Percentiles rank a stretch among this genome's conserved stretches.
Conservation (phyloP, 2,329 filamentous ascomycete genomes). For the Stachybotrys chlorohalonatus region DNA sequence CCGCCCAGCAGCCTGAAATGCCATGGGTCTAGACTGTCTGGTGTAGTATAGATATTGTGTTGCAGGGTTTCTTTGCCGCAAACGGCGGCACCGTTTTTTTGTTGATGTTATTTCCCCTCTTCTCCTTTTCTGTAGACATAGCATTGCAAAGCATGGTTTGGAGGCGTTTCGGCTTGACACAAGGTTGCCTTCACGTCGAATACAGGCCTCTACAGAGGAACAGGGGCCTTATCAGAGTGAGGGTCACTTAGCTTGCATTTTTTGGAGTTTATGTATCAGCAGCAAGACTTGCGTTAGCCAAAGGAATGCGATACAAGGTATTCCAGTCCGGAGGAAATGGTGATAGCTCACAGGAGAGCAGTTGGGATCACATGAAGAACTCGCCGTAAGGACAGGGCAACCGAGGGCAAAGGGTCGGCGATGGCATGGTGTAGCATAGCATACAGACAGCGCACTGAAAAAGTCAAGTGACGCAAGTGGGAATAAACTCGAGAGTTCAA, state of each 20-base stretch:
- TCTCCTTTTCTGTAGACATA: conserved; percentile 1
- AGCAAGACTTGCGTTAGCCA: background rate
- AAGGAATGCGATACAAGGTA: background rate
- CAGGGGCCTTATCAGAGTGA: background rate
- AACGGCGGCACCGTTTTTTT: background rate
- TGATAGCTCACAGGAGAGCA: too few relatives aligned
- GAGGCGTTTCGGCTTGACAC: conserved; percentile 3
- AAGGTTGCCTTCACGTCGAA: background rate
- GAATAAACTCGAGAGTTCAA: too few relatives aligned
- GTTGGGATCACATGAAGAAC: too few relatives aligned
- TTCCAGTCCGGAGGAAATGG: background rate
- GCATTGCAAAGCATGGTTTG: conserved; percentile 8
- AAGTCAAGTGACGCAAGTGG: background rate
- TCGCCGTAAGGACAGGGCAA: background rate
- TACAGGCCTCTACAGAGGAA: background rate
- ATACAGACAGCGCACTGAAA: background rate
- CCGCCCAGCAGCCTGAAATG: background rate
- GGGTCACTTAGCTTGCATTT: background rate
- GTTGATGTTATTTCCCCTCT: background rate
- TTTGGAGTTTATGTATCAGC: background rate
- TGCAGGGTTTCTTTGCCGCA: background rate
- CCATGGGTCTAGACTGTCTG: background rate
- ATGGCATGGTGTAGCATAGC: background rate
- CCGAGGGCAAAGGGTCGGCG: background rate
- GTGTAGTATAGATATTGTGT: background rate